Conservation (phyloP, 2,329 filamentous ascomycete genomes). For the Sarocladium brachiariae region DNA sequence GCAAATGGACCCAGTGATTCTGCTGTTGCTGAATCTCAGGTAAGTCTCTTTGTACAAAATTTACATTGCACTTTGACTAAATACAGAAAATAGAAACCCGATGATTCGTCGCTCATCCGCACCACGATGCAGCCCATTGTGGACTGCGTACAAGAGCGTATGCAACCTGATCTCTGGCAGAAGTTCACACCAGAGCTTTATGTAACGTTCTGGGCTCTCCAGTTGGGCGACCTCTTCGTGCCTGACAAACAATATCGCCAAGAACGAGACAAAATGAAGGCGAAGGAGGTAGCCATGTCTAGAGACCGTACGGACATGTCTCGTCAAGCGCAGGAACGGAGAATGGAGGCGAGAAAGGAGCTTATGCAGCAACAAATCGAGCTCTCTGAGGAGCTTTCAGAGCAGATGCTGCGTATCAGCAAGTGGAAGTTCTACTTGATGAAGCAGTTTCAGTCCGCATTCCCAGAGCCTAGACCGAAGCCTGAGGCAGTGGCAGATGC, state of each 20-base stretch:
- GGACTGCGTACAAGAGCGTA: conserved; percentile 53
- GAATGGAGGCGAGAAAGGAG: conserved; percentile 56
- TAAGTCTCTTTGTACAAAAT: conserved; percentile 17
- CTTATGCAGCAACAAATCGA: conserved; percentile 62
- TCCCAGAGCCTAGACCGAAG: conserved; percentile 58
- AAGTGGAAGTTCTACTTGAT: conserved; percentile 63
- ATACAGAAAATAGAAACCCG: conserved; percentile 23
- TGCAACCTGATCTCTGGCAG: conserved; percentile 59
- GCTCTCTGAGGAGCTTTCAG: conserved; percentile 66
- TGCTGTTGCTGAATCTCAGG: conserved; percentile 26
- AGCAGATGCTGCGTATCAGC: conserved; percentile 59
- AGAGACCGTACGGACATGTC: conserved; percentile 69
- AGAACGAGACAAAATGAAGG: conserved; percentile 63
- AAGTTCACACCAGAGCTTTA: conserved; percentile 76
- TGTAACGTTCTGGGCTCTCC: conserved; percentile 85
- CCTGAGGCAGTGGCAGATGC: conserved; percentile 63
- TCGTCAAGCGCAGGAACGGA: conserved; percentile 58
- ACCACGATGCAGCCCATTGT: conserved; percentile 61
- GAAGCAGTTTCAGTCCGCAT: conserved; percentile 74
- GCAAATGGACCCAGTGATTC: conserved; percentile 20
- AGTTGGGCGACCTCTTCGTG: conserved; percentile 73
- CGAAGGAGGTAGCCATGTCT: conserved; percentile 59
- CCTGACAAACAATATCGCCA: conserved; percentile 71
- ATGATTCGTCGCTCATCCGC: conserved; percentile 25
- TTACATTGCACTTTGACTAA: conserved; percentile 16